Percentiles rank a stretch among this genome's conserved stretches.
These are phyloP conservation scores for Trametopsis cervina DNA, from an alignment of 768 basidiomycete genomes.

Conservation along the genomic window DNA sequence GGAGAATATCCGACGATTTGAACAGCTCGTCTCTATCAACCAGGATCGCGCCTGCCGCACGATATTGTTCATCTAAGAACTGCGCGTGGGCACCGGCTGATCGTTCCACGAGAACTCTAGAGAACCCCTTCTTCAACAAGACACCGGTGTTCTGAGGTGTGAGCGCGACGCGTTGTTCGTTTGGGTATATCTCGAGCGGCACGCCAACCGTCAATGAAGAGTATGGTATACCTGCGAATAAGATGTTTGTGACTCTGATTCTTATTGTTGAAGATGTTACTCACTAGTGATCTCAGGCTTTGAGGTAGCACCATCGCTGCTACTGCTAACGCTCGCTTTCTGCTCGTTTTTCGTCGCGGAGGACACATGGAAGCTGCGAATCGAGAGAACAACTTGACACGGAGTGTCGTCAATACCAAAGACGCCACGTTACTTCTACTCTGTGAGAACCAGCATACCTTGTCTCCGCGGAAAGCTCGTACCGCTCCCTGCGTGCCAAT, in stretches of 20 bases:
- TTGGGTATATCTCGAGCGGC: conserved; percentile 68
- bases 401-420: neutral
- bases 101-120: conserved; percentile 63
- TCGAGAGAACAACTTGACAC: conserved; percentile 4
- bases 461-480: neutral
- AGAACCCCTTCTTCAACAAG: conserved; percentile 79
- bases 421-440: neutral
- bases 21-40: conserved; percentile 71
- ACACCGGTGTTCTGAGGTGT: conserved; percentile 73
- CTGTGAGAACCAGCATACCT: conserved; percentile 5
- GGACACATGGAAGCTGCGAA: conserved; percentile 8
- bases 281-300: conserved; percentile 8
- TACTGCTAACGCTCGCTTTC: conserved; percentile 4
- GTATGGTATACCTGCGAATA: conserved; percentile 50
- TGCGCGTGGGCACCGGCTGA: conserved; percentile 67
- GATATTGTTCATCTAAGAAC: conserved; percentile 77
- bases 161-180: conserved; percentile 74
- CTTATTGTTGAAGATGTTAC: conserved; percentile 1
- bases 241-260: neutral
- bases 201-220: conserved; percentile 69
- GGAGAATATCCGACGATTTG: conserved; percentile 62
- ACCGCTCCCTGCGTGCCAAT: neutral
- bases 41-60: conserved; percentile 70
- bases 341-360: conserved; percentile 7
- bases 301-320: conserved; percentile 1